Percentiles rank a stretch among this genome's conserved stretches.
These are phyloP conservation scores for Penicillium pulvis DNA, from an alignment of 495 filamentous ascomycete species.

Conservation along the genomic window DNA sequence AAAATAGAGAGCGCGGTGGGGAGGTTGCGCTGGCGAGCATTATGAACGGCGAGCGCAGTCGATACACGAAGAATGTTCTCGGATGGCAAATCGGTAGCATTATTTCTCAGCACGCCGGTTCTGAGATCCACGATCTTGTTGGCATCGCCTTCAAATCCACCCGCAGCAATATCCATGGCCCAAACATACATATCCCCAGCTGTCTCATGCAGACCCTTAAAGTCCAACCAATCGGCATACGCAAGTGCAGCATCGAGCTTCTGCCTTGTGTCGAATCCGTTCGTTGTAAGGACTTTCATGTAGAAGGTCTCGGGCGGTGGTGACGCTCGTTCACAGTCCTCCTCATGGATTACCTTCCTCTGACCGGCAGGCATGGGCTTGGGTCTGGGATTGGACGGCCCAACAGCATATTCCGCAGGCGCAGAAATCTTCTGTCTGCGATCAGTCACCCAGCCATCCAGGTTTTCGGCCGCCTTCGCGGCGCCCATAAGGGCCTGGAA, in stretches of 20 bases:
- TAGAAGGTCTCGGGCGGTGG: constrained; percentile 71
- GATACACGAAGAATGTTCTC: constrained; percentile 71
- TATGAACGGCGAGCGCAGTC: constrained; percentile 75
- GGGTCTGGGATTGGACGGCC: constrained; percentile 80
- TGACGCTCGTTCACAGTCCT: constrained; percentile 67
- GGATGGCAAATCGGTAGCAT: constrained; percentile 55
- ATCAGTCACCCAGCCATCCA: constrained; percentile 76
- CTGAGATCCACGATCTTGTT: constrained; percentile 57
- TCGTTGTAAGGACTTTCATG: constrained; percentile 72
- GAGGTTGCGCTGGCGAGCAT: constrained; percentile 65
- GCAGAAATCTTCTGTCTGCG: constrained; percentile 64
- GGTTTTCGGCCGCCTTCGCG: constrained; percentile 73
- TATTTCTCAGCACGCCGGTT: constrained; percentile 60
- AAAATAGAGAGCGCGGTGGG: constrained; percentile 77
- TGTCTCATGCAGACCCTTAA: constrained; percentile 61
- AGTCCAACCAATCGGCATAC: constrained; percentile 82
- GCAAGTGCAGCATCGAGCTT: constrained; percentile 76
- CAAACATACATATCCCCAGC: constrained; percentile 70
- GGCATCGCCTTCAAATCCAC: constrained; percentile 46
- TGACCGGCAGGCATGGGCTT: constrained; percentile 65
- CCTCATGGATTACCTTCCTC: constrained; percentile 62
- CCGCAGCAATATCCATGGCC: constrained; percentile 69
- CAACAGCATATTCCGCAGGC: constrained; percentile 68
- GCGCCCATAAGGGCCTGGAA: constrained; percentile 75
- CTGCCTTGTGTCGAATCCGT: constrained; percentile 73